phyloP scores from a whole-genome alignment of 2,329 filamentous ascomycete species.

The Meredithiella fracta region DNA sequence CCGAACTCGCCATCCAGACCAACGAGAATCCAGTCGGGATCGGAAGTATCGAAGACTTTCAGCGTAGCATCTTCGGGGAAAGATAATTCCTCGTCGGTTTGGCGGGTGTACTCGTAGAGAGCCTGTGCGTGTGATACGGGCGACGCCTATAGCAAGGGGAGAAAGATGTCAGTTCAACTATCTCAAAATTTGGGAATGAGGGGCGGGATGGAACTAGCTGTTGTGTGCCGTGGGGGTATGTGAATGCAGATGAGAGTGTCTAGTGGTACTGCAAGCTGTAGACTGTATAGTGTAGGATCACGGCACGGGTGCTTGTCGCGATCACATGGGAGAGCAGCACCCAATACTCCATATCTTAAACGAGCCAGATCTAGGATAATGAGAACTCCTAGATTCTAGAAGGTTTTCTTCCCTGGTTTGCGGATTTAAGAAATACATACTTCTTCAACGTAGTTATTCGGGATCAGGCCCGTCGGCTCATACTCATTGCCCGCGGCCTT shows the following conservation, averaged over 20 bases:
- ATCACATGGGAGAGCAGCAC: no score
- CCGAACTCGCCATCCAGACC: slow-evolving; percentile 74
- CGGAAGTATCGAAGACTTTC: slow-evolving; percentile 73
- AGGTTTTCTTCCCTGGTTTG: no score
- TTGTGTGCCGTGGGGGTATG: not conserved
- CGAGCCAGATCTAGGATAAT: not conserved
- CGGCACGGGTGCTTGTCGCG: not conserved
- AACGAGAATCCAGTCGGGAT: slow-evolving; percentile 93
- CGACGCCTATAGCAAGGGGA: slow-evolving; percentile 30
- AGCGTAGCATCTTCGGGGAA: slow-evolving; percentile 78
- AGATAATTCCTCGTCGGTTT: slow-evolving; percentile 94
- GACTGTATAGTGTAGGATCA: not conserved
- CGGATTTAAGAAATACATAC: slow-evolving; percentile 33
- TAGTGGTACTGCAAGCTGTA: not conserved
- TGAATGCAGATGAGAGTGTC: not conserved
- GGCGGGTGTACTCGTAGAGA: slow-evolving; percentile 94
- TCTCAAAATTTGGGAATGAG: not conserved
- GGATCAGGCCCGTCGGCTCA: slow-evolving; percentile 76
- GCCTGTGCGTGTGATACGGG: slow-evolving; percentile 54
- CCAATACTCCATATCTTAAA: no score
- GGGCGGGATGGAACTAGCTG: not conserved
- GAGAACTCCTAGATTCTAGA: no score
- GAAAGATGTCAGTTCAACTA: not conserved
- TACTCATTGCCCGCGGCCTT: slow-evolving; percentile 69
- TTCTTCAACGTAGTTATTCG: slow-evolving; percentile 90